phyloP scores from a whole-genome alignment of 768 basidiomycete species.

The Pisolithus tinctorius region DNA sequence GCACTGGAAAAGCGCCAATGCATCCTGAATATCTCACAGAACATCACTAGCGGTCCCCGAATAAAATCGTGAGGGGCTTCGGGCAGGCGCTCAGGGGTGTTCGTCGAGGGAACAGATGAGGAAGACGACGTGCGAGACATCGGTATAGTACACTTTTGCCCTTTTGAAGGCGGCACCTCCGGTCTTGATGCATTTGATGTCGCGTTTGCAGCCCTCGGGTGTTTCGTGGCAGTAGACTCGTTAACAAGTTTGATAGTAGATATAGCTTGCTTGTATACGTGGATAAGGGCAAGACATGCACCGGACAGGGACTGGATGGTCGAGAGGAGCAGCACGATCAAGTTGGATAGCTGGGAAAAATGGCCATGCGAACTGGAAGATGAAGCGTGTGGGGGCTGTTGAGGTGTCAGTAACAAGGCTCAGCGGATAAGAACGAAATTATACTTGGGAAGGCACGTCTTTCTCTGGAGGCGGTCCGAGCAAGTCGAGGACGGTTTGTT shows the following conservation, averaged over 20 bases:
- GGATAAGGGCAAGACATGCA: conserved; percentile 57
- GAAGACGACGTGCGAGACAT: conserved; percentile 22
- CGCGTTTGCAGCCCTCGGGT: neutral
- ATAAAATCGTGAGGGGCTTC: conserved; percentile 30
- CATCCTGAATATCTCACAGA: conserved; percentile 44
- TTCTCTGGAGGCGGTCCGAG: conserved; percentile 41
- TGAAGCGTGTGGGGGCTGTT: conserved; percentile 16
- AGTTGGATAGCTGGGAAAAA: conserved; percentile 38
- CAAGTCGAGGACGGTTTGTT: conserved; percentile 58
- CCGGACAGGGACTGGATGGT: conserved; percentile 68
- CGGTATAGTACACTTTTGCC: neutral
- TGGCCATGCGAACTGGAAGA: conserved; percentile 21
- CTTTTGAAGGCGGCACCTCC: neutral
- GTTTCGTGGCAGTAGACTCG: conserved; percentile 19
- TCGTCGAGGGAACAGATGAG: conserved; percentile 10
- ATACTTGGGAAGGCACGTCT: conserved; percentile 14
- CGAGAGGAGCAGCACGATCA: conserved; percentile 68
- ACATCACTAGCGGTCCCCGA: conserved; percentile 36
- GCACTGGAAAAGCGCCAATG: conserved; percentile 43
- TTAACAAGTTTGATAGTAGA: conserved; percentile 64
- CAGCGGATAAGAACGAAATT: neutral
- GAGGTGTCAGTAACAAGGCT: neutral
- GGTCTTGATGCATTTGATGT: neutral
- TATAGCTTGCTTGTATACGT: conserved; percentile 59
- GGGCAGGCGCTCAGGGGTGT: neutral